phyloP scores from a whole-genome alignment of 2,329 filamentous ascomycete species.

The Microthyrium microscopicum region DNA sequence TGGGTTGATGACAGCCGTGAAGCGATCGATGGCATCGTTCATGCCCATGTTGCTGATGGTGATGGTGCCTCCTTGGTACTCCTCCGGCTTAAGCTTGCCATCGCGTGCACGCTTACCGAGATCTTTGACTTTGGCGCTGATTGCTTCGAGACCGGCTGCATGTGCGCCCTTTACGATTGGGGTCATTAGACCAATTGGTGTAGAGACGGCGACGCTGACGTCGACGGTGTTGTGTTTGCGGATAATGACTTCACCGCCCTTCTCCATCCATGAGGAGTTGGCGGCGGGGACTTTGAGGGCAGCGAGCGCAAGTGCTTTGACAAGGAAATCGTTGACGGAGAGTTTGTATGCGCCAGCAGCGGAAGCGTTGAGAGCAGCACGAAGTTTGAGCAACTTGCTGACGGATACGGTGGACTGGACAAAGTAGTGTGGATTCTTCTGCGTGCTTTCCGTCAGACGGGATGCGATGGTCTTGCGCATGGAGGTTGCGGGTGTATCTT shows the following conservation, averaged over 20 bases:
- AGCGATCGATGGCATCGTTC: conserved; percentile 90
- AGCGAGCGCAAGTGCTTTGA: conserved; percentile 84
- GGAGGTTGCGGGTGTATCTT: conserved; percentile 68
- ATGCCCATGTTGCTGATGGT: conserved; percentile 99
- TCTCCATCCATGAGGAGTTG: conserved; percentile 83
- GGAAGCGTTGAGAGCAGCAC: conserved; percentile 76
- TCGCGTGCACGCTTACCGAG: conserved; percentile 92
- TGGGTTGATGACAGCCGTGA: conserved; percentile 98
- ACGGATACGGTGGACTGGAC: conserved; percentile 85
- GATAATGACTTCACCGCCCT: conserved; percentile 61
- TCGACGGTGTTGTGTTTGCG: conserved; percentile 88
- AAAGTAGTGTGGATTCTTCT: conserved; percentile 97
- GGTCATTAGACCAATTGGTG: conserved; percentile 86
- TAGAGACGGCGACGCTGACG: conserved; percentile 89
- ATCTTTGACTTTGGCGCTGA: conserved; percentile 84
- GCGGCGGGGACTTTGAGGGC: conserved; percentile 87
- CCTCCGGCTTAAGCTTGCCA: conserved; percentile 97
- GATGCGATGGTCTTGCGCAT: conserved; percentile 98
- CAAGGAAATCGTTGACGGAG: conserved; percentile 98
- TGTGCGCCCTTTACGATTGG: conserved; percentile 89
- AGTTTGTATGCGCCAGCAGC: conserved; percentile 94
- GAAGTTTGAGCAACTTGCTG: conserved; percentile 88
- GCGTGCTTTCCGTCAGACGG: conserved; percentile 75
- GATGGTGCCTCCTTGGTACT: conserved; percentile 97
- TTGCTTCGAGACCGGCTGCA: conserved; percentile 69